phyloP scores from a whole-genome alignment of 2,329 filamentous ascomycete species.

The Lizonia empirigonia region DNA sequence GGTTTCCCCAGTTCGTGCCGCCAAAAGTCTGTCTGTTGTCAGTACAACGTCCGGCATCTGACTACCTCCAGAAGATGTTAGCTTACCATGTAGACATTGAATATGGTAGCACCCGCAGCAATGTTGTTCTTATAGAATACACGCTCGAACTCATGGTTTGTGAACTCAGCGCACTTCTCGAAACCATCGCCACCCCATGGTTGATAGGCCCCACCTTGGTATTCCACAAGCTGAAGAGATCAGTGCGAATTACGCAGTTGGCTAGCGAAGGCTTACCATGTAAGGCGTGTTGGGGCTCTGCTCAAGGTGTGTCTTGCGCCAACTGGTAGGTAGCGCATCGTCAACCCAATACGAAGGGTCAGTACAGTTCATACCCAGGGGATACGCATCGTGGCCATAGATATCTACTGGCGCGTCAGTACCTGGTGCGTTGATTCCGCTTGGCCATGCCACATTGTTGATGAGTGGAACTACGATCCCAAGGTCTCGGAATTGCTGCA shows the following conservation, averaged over 20 bases:
- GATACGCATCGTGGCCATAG: conserved; percentile 69
- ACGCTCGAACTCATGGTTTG: conserved; percentile 73
- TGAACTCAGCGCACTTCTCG: conserved; percentile 65
- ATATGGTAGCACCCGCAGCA: conserved; percentile 66
- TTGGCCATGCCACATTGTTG: conserved; percentile 68
- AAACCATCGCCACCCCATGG: conserved; percentile 74
- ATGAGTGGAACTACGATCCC: conserved; percentile 76
- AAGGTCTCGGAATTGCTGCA: conserved; percentile 67
- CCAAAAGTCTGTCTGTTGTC: conserved; percentile 59
- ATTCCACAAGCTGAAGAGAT: conserved; percentile 54
- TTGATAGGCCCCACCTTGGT: conserved; percentile 72
- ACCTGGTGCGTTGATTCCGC: conserved; percentile 67
- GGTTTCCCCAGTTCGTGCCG: conserved; percentile 83
- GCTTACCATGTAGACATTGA: conserved; percentile 71
- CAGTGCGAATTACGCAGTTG: background rate
- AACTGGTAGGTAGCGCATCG: conserved; percentile 60
- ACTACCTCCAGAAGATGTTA: background rate
- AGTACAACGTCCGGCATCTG: background rate
- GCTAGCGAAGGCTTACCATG: conserved; percentile 35
- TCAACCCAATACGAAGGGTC: conserved; percentile 66
- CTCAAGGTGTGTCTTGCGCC: conserved; percentile 57
- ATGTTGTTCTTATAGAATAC: conserved; percentile 79
- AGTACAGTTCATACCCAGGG: conserved; percentile 63
- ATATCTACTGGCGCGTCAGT: conserved; percentile 63
- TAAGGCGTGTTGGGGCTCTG: conserved; percentile 69